Conservation (phyloP, 2,329 filamentous ascomycete species). For the Colletotrichum chlorophyti region DNA sequence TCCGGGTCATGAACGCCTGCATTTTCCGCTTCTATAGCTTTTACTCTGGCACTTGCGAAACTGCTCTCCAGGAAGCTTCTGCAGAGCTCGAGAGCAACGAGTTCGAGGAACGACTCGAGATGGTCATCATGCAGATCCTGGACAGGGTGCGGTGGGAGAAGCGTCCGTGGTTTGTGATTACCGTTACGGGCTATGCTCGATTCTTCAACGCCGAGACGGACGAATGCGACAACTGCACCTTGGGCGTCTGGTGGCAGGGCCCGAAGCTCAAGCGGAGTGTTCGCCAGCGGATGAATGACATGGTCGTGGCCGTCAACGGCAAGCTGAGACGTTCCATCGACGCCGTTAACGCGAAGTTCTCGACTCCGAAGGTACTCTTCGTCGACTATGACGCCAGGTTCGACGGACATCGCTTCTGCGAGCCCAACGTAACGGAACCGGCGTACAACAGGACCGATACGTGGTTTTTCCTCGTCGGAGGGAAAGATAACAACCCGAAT, state of each 20-base stretch:
- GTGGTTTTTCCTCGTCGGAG: constrained; percentile 57
- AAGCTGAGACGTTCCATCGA: constrained; percentile 45
- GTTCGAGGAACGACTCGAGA: constrained; percentile 46
- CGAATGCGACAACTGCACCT: constrained; percentile 49
- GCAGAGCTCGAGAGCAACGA: constrained; percentile 40
- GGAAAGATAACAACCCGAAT: constrained; percentile 42
- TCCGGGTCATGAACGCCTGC: constrained; percentile 56
- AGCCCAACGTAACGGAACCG: constrained; percentile 47
- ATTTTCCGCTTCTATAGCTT: constrained; percentile 57
- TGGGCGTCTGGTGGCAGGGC: constrained; percentile 54
- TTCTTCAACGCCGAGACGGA: constrained; percentile 54
- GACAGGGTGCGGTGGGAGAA: constrained; percentile 52
- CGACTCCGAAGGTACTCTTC: constrained; percentile 46
- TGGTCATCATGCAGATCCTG: constrained; percentile 51
- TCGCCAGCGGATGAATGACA: constrained; percentile 49
- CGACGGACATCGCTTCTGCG: constrained; percentile 53
- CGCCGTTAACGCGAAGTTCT: constrained; percentile 45
- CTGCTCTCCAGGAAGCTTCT: constrained; percentile 44
- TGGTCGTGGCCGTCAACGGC: constrained; percentile 49
- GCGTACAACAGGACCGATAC: constrained; percentile 50
- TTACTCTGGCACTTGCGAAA: constrained; percentile 52
- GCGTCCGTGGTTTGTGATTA: constrained; percentile 48
- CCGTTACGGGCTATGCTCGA: constrained; percentile 54
- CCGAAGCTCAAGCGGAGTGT: constrained; percentile 48
- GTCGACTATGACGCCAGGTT: constrained; percentile 52